These are phyloP conservation scores for Aspergillus carlsbadensis DNA, from an alignment of 495 filamentous ascomycete genomes.

Conservation along the genomic window DNA sequence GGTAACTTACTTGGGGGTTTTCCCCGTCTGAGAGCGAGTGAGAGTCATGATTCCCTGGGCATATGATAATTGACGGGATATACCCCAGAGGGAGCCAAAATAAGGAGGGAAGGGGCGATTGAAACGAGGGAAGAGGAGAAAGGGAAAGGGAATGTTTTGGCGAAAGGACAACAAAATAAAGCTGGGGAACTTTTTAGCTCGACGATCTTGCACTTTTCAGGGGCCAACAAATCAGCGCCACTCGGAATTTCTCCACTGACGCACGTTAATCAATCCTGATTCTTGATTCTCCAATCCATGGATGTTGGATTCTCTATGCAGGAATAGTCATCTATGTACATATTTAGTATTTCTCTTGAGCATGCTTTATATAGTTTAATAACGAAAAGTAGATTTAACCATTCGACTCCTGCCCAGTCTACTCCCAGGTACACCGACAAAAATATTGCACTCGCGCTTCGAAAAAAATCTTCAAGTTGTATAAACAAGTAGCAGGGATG, in stretches of 20 bases:
- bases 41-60: conserved; percentile 37
- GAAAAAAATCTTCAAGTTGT: background rate
- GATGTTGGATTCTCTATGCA: too few relatives aligned
- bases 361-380: background rate
- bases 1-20: conserved; percentile 48
- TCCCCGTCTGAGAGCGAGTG: conserved; percentile 52
- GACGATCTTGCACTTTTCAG: conserved; percentile 9
- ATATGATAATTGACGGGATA: conserved; percentile 17
- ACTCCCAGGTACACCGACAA: conserved; percentile 1
- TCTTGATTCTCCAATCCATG: background rate
- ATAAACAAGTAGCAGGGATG: conserved; percentile 1
- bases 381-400: background rate
- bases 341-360: background rate
- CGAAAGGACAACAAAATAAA: conserved; percentile 13
- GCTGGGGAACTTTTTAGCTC: conserved; percentile 10
- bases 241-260: background rate
- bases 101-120: conserved; percentile 13
- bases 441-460: background rate
- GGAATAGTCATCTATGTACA: too few relatives aligned
- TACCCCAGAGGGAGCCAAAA: background rate
- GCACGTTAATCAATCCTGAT: background rate
- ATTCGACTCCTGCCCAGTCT: conserved; percentile 5
- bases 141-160: conserved; percentile 12
- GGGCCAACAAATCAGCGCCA: conserved; percentile 1
- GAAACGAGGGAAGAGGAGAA: conserved; percentile 3